These are phyloP conservation scores for Amphibolis antarctica DNA, from an alignment of 106 monocot species.

Conservation along the genomic window DNA sequence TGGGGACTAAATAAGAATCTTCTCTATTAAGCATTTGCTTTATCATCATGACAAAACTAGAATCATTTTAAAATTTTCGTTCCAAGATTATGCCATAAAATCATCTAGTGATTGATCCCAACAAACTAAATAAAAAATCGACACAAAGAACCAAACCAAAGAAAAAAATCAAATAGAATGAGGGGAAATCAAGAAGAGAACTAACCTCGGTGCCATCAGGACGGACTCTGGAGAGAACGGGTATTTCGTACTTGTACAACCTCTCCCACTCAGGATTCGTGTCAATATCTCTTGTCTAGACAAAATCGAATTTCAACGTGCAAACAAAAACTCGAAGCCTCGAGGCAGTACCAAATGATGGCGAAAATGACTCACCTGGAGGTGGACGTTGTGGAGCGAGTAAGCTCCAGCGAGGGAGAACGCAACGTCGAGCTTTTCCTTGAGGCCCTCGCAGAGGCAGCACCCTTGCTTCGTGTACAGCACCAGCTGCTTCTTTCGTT, in stretches of 20 bases:
- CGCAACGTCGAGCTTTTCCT: slow-evolving; percentile 85
- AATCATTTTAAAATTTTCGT: no score
- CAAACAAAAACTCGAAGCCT: neutral
- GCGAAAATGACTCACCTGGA: slow-evolving; percentile 29
- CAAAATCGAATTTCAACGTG: neutral
- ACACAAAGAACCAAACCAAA: neutral
- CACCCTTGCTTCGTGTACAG: slow-evolving; percentile 87
- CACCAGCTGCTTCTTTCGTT: slow-evolving; percentile 34
- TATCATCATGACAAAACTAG: no score
- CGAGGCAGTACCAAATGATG: neutral
- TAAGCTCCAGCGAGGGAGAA: slow-evolving; percentile 44
- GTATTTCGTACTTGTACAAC: slow-evolving; percentile 87
- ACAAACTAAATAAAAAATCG: no score
- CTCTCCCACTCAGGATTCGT: slow-evolving; percentile 78
- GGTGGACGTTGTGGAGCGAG: slow-evolving; percentile 47
- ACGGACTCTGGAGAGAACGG: slow-evolving; percentile 61
- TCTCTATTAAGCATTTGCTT: no score
- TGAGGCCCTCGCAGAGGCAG: slow-evolving; percentile 95
- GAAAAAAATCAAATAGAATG: neutral
- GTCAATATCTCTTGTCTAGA: slow-evolving; percentile 61
- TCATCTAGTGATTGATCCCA: no score
- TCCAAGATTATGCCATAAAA: no score
- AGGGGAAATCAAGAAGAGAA: neutral
- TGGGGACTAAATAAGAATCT: no score
- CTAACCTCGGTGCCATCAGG: slow-evolving; percentile 79